Conservation (phyloP, 805 yeast genomes). For the Candida tibetensis region DNA sequence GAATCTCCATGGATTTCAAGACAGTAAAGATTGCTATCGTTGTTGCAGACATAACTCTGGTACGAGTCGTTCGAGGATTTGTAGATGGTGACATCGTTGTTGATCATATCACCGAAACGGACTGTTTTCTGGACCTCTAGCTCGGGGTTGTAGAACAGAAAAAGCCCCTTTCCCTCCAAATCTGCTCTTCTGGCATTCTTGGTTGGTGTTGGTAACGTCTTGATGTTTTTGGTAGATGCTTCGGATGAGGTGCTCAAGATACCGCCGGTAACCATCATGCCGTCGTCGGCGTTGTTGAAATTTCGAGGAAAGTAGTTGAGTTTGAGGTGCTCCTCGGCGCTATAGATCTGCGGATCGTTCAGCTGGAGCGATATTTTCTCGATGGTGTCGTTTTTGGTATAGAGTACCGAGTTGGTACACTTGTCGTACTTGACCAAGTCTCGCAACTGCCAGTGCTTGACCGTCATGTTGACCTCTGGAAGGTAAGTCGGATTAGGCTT, state of each 20-base stretch:
- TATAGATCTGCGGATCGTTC: neutral
- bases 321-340: constrained; percentile 34
- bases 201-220: constrained; percentile 16
- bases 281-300: constrained; percentile 52
- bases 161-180: constrained; percentile 51
- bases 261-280: constrained; percentile 50
- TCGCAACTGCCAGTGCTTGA: constrained; percentile 76
- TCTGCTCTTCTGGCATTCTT: neutral
- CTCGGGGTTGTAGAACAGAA: constrained; percentile 53
- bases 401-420: constrained; percentile 47
- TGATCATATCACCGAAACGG: constrained; percentile 76
- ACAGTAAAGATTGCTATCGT: constrained; percentile 69
- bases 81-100: constrained; percentile 68
- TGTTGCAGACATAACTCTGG: constrained; percentile 73
- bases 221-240: constrained; percentile 23
- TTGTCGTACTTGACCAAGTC: constrained; percentile 60
- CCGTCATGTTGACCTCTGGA: constrained; percentile 28
- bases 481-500: constrained; percentile 37
- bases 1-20: constrained; percentile 52
- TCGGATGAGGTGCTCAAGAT: constrained; percentile 39
- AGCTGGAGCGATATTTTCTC: constrained; percentile 13
- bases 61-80: constrained; percentile 39
- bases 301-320: constrained; percentile 72
- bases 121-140: constrained; percentile 48
- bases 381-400: constrained; percentile 56